Conservation (phyloP, 2,329 filamentous ascomycete genomes). For the Sclerotinia glacialis region DNA sequence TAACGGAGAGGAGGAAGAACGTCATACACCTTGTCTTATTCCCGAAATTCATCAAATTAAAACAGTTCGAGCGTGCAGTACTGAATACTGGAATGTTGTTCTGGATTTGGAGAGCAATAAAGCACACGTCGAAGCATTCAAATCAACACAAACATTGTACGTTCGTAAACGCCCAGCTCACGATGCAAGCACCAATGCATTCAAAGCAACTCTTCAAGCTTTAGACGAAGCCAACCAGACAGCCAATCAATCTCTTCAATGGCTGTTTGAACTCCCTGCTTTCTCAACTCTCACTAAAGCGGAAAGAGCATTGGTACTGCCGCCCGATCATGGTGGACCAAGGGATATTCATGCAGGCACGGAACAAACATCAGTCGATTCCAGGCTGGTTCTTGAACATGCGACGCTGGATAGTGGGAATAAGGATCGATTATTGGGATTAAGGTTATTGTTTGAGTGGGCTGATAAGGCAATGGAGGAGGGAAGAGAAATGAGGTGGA, state of each 20-base stretch:
- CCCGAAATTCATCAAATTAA: constrained; percentile 50
- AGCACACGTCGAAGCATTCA: constrained; percentile 56
- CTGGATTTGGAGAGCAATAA: constrained; percentile 61
- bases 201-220: constrained; percentile 60
- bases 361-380: constrained; percentile 60
- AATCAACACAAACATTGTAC: constrained; percentile 59
- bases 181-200: constrained; percentile 55
- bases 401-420: constrained; percentile 48
- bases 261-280: constrained; percentile 58
- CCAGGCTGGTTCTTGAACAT: constrained; percentile 54
- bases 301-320: constrained; percentile 54
- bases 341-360: constrained; percentile 49
- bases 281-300: constrained; percentile 55
- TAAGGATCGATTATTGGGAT: constrained; percentile 58
- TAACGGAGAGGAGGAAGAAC: constrained; percentile 29
- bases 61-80: constrained; percentile 49
- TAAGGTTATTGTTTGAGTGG: constrained; percentile 65
- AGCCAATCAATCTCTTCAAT: constrained; percentile 54
- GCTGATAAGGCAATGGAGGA: constrained; percentile 49
- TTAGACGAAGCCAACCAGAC: constrained; percentile 56
- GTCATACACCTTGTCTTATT: constrained; percentile 42
- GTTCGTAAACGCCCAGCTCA: constrained; percentile 58
- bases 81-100: constrained; percentile 66
- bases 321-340: constrained; percentile 43
- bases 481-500: constrained; percentile 48